Base-by-base conservation (phyloP, 345 rosid species). In the Heritiera fomes region DNA sequence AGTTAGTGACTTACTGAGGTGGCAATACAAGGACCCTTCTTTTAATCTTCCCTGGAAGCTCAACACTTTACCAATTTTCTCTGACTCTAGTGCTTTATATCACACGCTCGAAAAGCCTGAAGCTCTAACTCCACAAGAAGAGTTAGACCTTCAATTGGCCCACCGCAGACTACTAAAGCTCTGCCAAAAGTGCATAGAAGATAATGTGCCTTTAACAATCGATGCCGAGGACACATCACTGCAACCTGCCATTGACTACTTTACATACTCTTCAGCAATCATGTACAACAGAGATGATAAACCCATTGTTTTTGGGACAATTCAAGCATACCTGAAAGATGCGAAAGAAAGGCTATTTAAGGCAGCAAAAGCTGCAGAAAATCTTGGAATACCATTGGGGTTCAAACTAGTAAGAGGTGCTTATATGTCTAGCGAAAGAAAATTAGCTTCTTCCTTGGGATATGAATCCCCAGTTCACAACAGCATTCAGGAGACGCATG, bases 391-490 rank as follows among this genome's bases (percentile, higher is more conserved):
- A 41, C 85, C 89, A 1, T 82, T 91, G 88, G 99, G 99, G 13
- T 78, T 91, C 75, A 95, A 95, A 84, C 69, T 95, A 12, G 99
- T 95, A 4, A 86, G 99, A 47, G 99, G 99, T 0, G 99, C 98
- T 14, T 95, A 95, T 61, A 93, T 95, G 97, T 81, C 91, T 0
- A 88, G 91, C 6, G 99, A 93, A 82, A 78, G 79, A 3, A 83
- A 79, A 20, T 38, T 87, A 10, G 99, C 99, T 0, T 85, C 87
- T 70, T 85, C 93, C 11, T 79, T 92, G 70, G 97, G 98, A 3
- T 88, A 40, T 65, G 89, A 87, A 56, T 91, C 98, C 12, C 99
- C 99, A 0, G 68, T 95, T 66, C 99, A 95, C 77, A 80, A 91
- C 63, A 88, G 79, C 62, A 91, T 93, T 73, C 87, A 86, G 30